Percentiles rank a stretch among this genome's conserved stretches.
phyloP scores from a whole-genome alignment of 139 green algal genomes.

The Desmodesmus armatus region DNA sequence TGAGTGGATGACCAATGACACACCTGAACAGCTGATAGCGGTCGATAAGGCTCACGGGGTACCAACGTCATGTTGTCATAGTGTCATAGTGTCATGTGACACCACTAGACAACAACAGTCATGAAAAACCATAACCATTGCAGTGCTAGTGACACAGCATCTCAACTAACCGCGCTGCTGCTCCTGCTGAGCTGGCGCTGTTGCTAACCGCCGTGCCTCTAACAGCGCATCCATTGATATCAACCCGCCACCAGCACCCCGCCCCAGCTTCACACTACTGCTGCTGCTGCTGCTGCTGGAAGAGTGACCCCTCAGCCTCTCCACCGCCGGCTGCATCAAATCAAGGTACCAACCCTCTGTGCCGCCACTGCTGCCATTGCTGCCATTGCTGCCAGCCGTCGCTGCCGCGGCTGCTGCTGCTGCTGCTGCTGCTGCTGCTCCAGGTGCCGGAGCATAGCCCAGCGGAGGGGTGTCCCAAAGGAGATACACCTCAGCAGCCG shows the following conservation, averaged over 20 bases:
- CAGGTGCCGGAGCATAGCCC: background rate
- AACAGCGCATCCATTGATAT: background rate
- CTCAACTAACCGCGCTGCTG: background rate
- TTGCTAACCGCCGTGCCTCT: background rate
- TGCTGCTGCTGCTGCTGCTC: conserved; percentile 1
- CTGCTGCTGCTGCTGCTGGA: background rate
- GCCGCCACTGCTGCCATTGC: background rate
- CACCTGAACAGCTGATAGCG: too few species aligned
- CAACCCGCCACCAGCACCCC: background rate
- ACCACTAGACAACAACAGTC: too few species aligned
- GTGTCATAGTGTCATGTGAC: too few species aligned
- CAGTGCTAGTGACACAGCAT: background rate
- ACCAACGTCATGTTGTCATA: too few species aligned
- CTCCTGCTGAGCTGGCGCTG: background rate
- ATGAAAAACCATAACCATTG: too few species aligned
- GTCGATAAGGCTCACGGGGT: too few species aligned
- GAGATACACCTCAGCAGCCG: background rate
- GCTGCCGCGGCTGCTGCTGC: too few species aligned
- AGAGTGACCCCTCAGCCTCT: background rate
- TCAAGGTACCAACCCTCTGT: conserved; percentile 3
- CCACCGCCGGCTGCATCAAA: background rate
- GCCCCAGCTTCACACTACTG: background rate
- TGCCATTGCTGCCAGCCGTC: too few species aligned
- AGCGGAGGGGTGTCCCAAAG: background rate
- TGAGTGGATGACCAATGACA: too few species aligned